Base-by-base conservation (phyloP, 2,329 filamentous ascomycete genomes). In the Chalaropsis thielavioides region DNA sequence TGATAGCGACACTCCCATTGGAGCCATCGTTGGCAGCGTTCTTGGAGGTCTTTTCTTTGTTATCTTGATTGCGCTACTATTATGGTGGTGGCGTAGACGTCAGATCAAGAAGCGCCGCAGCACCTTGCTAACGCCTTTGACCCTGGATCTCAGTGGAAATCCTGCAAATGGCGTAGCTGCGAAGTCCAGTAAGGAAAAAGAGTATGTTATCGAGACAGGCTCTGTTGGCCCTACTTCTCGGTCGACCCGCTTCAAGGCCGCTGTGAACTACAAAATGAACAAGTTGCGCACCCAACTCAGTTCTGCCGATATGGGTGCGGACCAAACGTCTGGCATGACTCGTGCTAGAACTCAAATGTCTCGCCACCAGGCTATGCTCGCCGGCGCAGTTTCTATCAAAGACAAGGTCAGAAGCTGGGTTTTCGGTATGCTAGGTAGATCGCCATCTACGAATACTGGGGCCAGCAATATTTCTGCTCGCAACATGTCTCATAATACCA, bases 81-180 rank as follows among this genome's bases (percentile, higher is more conserved):
- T 81, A 10, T 84, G 80, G 80, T 75, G 80, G 68, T 77, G 76
- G 75, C 73, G 76, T 61, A 79, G 79, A 68, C 75, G 75, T 54
- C 68, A 71, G 62, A 69, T 74, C 58, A 73, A 74, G 69, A 76
- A 74, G 69, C 76, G 78, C 44, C 75, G 77, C 65, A 80, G 76
- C 71, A 79, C 78, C 0, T 73, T 81, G 2, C 72, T 81, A 35
- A 81, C 80, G 2, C 79, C 79, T 0, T 71, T 81, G 10, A 77
- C 76, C 22, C 68, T 73, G 0, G 73, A 74, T 0, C 72, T 72
- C 19, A 63, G 66, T 35, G 51, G 64, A 8, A 63, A 62, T 7
- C 31, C 66, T 27, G 68, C 68, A 64, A 70, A 17, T 19, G 24
- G 10, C 11, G 51, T n/a, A 8, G 54, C 69, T 54, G 69, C 70